Evolutionary conservation across 306 rosid species (phyloP).

Genomic region (Glycine soja): DNA sequence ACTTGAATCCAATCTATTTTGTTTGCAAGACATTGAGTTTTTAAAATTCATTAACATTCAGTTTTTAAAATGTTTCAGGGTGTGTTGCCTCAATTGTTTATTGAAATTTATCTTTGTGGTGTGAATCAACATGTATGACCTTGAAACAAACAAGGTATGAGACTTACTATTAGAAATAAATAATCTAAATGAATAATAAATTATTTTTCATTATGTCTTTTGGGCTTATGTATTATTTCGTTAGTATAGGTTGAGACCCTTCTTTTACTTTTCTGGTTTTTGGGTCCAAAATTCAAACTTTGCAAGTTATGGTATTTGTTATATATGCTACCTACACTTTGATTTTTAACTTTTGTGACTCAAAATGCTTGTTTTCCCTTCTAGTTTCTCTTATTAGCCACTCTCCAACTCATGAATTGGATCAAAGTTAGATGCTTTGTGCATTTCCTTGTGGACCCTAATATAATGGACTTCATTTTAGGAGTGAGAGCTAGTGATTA

Average conservation of each 20-base stretch:
- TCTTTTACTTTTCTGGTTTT: neutral
- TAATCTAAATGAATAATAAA: neutral
- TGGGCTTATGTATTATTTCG: neutral
- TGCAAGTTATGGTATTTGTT: neutral
- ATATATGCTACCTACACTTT: neutral
- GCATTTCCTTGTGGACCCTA: neutral
- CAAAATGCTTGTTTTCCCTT: neutral
- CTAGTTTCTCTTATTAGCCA: constrained; percentile 1
- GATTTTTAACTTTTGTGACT: neutral
- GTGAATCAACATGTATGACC: constrained; percentile 8
- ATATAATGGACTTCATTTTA: constrained; percentile 46
- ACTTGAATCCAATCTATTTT: no score
- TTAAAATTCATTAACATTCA: no score
- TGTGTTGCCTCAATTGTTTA: neutral
- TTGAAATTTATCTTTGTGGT: neutral
- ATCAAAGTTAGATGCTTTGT: neutral
- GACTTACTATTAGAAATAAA: no score
- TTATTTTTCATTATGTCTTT: neutral
- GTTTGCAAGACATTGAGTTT: no score
- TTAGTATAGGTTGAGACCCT: neutral
- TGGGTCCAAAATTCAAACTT: neutral
- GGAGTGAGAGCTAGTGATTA: constrained; percentile 67
- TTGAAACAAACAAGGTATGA: no score
- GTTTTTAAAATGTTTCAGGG: no score
- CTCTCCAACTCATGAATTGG: neutral